Evolutionary conservation across 2,329 filamentous ascomycete genomes (phyloP).

Genomic region (Aspergillus hiratsukae): DNA sequence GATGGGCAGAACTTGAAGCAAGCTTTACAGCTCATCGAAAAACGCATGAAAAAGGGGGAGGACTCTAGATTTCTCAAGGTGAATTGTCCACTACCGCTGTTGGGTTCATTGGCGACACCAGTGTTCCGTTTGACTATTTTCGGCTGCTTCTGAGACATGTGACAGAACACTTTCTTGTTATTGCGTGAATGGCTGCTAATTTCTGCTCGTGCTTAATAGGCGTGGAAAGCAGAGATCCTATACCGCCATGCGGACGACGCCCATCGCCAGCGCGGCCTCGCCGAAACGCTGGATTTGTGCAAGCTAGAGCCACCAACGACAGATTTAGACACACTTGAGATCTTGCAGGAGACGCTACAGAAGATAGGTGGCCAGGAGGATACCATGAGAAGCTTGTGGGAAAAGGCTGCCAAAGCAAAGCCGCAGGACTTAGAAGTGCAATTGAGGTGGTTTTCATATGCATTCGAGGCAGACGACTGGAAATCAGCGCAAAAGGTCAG

Average conservation of each 20-base stretch:
- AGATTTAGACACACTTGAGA: constrained; percentile 43
- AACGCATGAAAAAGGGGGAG: constrained; percentile 53
- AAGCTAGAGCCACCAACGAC: constrained; percentile 39
- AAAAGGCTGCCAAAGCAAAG: constrained; percentile 43
- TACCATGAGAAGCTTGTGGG: constrained; percentile 39
- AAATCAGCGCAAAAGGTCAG: constrained; percentile 47
- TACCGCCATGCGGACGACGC: constrained; percentile 38
- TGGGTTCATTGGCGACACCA: neutral
- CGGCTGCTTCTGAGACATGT: neutral
- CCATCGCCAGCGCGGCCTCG: constrained; percentile 40
- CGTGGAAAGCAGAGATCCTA: constrained; percentile 42
- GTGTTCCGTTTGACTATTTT: neutral
- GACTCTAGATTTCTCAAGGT: constrained; percentile 40
- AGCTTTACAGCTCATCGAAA: constrained; percentile 47
- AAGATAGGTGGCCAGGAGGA: constrained; percentile 31
- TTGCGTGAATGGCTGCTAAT: neutral
- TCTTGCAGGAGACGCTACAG: constrained; percentile 39
- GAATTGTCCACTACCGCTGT: constrained; percentile 5
- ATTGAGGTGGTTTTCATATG: constrained; percentile 42
- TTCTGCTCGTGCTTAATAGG: constrained; percentile 21
- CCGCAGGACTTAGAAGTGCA: constrained; percentile 43
- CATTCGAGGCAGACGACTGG: constrained; percentile 41
- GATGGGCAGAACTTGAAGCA: constrained; percentile 47
- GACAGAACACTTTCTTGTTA: neutral
- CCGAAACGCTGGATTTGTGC: constrained; percentile 42